Base-by-base conservation (phyloP, 495 filamentous ascomycete species). In the Hyaloscypha bicolor region DNA sequence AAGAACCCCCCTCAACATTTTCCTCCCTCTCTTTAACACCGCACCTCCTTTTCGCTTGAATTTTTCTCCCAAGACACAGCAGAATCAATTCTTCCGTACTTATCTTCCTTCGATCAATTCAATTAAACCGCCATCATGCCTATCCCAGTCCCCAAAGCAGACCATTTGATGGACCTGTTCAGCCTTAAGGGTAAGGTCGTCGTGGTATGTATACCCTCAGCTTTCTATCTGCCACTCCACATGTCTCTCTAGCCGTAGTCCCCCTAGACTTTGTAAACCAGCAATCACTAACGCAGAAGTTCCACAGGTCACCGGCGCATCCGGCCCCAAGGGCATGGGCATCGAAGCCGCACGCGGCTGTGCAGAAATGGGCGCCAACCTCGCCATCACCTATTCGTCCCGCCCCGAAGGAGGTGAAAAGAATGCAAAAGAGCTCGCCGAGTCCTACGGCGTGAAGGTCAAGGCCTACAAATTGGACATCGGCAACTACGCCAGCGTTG, bases 111-210 rank as follows among this genome's bases (percentile, higher is more conserved):
- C 19, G 16, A 48, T 48, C 16, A 4, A 48, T 48, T 37, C 22
- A 9, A 19, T 56, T 35, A 51, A 14, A 63, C 51, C 55, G 12
- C 12, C 45, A 74, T 19, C 72, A 86, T 83, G 80, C 86, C 86
- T 75, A 84, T 88, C 76, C 71, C 74, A 66, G 76, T 90, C 69
- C 87, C 88, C 73, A 74, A 85, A 69, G 77, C 83, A 75, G 78
- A 86, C 9, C 79, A 77, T 70, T 80, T 92, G 68, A 73, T 79
- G 70, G 88, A 92, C 76, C 82, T 90, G 74, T 80, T 92, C 75
- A 86, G 82, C 82, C 82, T 92, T 39, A 91, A 91, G 78, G 88
- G 88, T 81, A 90, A 90, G 78, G 86, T 88, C 64, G 88, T 90
- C 73, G 78, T 90, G 69, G 81, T 92, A 48, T 48, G 42, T 19